Percentiles rank a stretch among this genome's conserved stretches.
phyloP scores from a whole-genome alignment of 2,329 filamentous ascomycete genomes.

The Colletotrichum sp. region DNA sequence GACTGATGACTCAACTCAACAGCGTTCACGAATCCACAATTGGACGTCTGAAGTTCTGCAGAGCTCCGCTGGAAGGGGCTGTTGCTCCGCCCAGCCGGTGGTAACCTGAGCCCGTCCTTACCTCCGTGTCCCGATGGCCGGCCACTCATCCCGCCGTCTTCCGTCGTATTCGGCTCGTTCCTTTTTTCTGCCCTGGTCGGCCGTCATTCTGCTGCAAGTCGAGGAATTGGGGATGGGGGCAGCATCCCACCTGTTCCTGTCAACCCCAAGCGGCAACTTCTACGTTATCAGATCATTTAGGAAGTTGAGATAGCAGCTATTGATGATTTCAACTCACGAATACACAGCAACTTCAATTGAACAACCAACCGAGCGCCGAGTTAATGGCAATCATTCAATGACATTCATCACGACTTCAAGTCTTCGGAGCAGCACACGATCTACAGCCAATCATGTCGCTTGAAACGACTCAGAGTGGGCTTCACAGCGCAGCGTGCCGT shows the following conservation, averaged over 20 bases:
- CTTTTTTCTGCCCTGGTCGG: neutral
- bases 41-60: neutral
- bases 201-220: neutral
- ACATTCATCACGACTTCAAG: neutral
- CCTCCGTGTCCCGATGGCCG: neutral
- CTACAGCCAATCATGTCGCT: neutral
- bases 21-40: neutral
- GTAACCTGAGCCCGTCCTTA: neutral
- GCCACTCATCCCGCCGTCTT: neutral
- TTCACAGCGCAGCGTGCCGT: neutral
- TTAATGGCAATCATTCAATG: neutral
- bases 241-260: neutral
- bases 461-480: neutral
- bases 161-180: conserved; percentile 2
- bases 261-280: neutral
- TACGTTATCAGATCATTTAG: neutral
- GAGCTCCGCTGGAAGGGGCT: neutral
- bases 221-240: neutral
- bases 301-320: neutral
- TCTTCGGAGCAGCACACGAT: neutral
- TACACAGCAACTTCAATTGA: neutral
- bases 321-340: fast-evolving
- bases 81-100: neutral
- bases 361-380: neutral
- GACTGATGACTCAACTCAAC: neutral